A percentile compares a stretch with the other conserved stretches of the same genome.
phyloP scores from a whole-genome alignment of 768 basidiomycete genomes.

The Lactarius indigo region DNA sequence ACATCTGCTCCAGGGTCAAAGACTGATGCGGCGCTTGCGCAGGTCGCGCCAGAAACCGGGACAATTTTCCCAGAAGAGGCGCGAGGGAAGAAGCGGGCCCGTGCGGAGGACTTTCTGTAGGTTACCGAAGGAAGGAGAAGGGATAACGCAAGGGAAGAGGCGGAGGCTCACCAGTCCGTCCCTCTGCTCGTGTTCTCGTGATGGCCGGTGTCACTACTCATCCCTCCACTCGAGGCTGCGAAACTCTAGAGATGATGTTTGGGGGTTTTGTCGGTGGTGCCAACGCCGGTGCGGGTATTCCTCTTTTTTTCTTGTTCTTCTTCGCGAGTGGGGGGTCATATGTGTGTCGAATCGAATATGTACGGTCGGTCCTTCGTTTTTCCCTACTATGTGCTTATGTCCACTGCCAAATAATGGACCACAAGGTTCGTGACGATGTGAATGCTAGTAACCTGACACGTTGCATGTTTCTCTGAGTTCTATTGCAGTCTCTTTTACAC shows the following conservation, averaged over 20 bases:
- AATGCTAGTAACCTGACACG: slow-evolving; percentile 17
- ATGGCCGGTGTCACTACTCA: slow-evolving; percentile 26
- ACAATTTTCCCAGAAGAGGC: slow-evolving; percentile 46
- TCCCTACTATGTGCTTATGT: slow-evolving; percentile 20
- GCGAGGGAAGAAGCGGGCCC: slow-evolving; percentile 78
- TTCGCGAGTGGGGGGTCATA: not conserved
- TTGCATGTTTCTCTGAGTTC: not conserved
- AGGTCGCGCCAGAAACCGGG: slow-evolving; percentile 22
- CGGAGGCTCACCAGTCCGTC: slow-evolving; percentile 34
- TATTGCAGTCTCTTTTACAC: not conserved
- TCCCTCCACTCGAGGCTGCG: slow-evolving; percentile 21
- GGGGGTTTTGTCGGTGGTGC: slow-evolving; percentile 6
- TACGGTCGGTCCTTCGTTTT: slow-evolving; percentile 32
- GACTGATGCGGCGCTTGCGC: slow-evolving; percentile 32
- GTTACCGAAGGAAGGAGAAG: slow-evolving; percentile 1
- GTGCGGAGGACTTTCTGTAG: slow-evolving; percentile 83
- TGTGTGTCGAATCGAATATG: slow-evolving; percentile 23
- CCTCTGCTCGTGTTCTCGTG: slow-evolving; percentile 28
- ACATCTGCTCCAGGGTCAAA: slow-evolving; percentile 32
- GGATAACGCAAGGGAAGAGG: slow-evolving; percentile 15
- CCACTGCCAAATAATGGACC: slow-evolving; percentile 11
- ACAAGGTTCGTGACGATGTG: slow-evolving; percentile 21
- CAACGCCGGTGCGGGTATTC: slow-evolving; percentile 27
- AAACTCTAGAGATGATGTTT: slow-evolving; percentile 13
- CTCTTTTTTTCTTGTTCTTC: slow-evolving; percentile 17